Conservation (phyloP, 768 basidiomycete species). For the Pholiota conissans region DNA sequence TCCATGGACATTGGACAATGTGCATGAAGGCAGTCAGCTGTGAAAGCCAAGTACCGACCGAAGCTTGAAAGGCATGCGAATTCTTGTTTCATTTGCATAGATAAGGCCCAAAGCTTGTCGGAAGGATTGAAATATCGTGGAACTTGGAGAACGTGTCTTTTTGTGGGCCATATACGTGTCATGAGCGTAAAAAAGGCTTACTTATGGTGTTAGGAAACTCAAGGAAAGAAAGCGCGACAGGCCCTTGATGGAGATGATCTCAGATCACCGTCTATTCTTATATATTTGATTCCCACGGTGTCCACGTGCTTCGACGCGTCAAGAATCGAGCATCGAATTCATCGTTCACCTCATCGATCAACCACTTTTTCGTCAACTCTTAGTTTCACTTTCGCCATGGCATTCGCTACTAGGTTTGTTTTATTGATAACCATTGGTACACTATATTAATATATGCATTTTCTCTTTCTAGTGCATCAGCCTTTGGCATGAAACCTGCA, state of each 20-base stretch:
- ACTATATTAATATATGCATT: background rate
- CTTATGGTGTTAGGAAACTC: too few relatives aligned
- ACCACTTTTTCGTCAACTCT: background rate
- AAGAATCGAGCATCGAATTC: background rate
- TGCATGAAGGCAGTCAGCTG: background rate
- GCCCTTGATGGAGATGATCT: too few relatives aligned
- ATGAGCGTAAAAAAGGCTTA: too few relatives aligned
- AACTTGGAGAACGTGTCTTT: too few relatives aligned
- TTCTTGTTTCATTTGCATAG: background rate
- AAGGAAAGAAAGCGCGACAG: too few relatives aligned
- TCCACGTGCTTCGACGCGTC: conserved; percentile 15
- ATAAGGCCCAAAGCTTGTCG: background rate
- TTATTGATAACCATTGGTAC: background rate
- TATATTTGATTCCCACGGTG: background rate
- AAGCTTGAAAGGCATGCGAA: conserved; percentile 6
- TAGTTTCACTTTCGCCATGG: conserved; percentile 14
- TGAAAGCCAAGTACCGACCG: background rate
- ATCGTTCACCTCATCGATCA: background rate
- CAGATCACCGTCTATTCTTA: background rate
- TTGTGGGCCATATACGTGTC: background rate
- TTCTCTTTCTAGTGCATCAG: conserved; percentile 22
- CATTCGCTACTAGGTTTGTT: conserved; percentile 21
- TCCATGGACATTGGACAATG: background rate
- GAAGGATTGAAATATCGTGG: background rate
- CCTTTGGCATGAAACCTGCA: conserved; percentile 41